Percentiles rank a stretch among this genome's conserved stretches.
Evolutionary conservation across 129 eudicot species (phyloP).

Genomic region (Ambrosia artemisiifolia): DNA sequence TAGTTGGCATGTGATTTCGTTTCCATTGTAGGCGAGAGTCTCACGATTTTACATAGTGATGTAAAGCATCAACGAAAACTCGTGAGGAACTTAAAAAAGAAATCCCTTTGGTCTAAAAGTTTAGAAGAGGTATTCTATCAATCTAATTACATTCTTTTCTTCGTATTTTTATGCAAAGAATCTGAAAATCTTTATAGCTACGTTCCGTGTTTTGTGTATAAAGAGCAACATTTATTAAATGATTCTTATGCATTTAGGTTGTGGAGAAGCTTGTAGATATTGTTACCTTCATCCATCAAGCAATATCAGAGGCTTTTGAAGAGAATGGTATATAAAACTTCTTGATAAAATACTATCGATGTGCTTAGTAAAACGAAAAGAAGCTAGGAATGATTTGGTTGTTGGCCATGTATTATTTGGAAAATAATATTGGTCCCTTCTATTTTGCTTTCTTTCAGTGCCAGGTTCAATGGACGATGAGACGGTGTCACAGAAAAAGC

Average conservation of each 20-base stretch:
- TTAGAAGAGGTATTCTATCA: slow-evolving; percentile 65
- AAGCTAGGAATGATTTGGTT: not conserved
- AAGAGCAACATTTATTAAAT: not conserved
- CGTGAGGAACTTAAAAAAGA: slow-evolving; percentile 77
- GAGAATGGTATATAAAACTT: slow-evolving; percentile 48
- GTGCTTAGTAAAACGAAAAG: too few species aligned
- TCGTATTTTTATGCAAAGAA: not conserved
- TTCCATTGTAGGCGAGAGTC: slow-evolving; percentile 57
- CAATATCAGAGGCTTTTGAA: slow-evolving; percentile 72
- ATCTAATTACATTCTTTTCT: not conserved
- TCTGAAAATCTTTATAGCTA: not conserved
- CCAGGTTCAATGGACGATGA: slow-evolving; percentile 31
- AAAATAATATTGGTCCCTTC: not conserved
- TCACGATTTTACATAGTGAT: slow-evolving; percentile 69
- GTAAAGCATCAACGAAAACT: slow-evolving; percentile 76
- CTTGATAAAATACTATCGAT: not conserved
- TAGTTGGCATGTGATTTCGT: slow-evolving; percentile 13
- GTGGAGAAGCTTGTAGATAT: slow-evolving; percentile 90
- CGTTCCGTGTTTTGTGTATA: not conserved
- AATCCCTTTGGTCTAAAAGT: slow-evolving; percentile 91
- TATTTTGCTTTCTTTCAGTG: not conserved
- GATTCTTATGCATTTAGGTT: slow-evolving; percentile 36
- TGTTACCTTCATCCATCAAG: slow-evolving; percentile 82
- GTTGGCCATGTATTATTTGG: too few species aligned
- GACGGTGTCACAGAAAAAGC: slow-evolving; percentile 36